phyloP scores from a whole-genome alignment of 257 asterid genomes.

The Knoxia roxburghii region DNA sequence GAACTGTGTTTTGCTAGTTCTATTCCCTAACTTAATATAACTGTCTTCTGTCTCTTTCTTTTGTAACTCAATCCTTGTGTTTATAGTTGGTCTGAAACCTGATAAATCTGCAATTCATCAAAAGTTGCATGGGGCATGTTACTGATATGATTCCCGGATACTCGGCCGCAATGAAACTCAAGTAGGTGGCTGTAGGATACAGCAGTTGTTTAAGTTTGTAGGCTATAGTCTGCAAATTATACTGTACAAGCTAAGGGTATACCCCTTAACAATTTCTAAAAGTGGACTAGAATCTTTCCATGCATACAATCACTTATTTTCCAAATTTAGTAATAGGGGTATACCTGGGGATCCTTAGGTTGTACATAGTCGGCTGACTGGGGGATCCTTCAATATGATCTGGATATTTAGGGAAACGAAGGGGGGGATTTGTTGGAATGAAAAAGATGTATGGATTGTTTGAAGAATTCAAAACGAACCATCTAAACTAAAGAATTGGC shows the following conservation, averaged over 20 bases:
- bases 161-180: not conserved
- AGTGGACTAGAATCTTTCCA: too few species aligned
- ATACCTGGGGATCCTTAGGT: too few species aligned
- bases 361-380: too few species aligned
- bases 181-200: too few species aligned
- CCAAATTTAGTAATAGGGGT: too few species aligned
- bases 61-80: not conserved
- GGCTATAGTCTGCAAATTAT: too few species aligned
- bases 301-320: too few species aligned
- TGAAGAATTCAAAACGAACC: not conserved
- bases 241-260: too few species aligned
- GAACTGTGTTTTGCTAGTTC: too few species aligned
- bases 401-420: too few species aligned
- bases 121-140: not conserved
- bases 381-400: not conserved
- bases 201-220: not conserved
- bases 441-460: too few species aligned
- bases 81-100: not conserved
- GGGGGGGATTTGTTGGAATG: not conserved
- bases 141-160: not conserved
- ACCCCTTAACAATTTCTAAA: too few species aligned
- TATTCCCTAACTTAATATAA: not conserved
- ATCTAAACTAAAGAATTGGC: not conserved
- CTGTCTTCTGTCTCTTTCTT: not conserved
- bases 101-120: not conserved